A percentile compares a stretch with the other conserved stretches of the same genome.
Conservation (phyloP, 192 early-diverging fungal species). For the Phycomyces nitens region DNA sequence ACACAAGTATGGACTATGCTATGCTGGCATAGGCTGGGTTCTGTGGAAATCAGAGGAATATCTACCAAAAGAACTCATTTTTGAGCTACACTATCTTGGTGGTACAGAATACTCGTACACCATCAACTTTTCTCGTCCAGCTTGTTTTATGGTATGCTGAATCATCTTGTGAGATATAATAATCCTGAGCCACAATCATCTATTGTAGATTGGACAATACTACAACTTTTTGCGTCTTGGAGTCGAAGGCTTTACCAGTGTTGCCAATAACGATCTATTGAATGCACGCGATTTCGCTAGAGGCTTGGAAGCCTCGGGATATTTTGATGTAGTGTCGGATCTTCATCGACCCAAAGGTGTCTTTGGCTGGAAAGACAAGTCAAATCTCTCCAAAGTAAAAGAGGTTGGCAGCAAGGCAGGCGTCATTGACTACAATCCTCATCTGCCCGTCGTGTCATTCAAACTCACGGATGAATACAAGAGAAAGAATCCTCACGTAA, state of each 20-base stretch:
- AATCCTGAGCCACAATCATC: neutral
- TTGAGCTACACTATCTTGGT: conserved; percentile 64
- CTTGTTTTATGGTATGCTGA: conserved; percentile 53
- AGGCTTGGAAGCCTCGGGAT: conserved; percentile 52
- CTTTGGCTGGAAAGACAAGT: conserved; percentile 28
- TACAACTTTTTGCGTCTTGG: conserved; percentile 76
- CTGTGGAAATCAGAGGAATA: conserved; percentile 55
- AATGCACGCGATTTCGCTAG: conserved; percentile 56
- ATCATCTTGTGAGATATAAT: neutral
- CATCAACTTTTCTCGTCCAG: conserved; percentile 73
- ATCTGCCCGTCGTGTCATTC: conserved; percentile 64
- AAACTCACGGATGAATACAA: conserved; percentile 54
- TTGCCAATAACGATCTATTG: conserved; percentile 53
- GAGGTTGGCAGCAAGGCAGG: neutral
- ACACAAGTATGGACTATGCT: conserved; percentile 70
- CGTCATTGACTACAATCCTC: conserved; percentile 44
- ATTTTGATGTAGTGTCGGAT: conserved; percentile 61
- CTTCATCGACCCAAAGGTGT: conserved; percentile 52
- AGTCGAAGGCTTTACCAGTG: conserved; percentile 54
- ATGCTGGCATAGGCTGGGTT: conserved; percentile 70
- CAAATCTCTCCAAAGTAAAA: neutral
- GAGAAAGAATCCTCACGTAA: conserved; percentile 44
- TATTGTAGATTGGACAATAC: conserved; percentile 62
- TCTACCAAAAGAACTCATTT: conserved; percentile 61
- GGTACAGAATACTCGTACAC: conserved; percentile 64